These are phyloP conservation scores for Dactylonectria macrodidyma DNA, from an alignment of 2,329 filamentous ascomycete genomes.

Conservation along the genomic window DNA sequence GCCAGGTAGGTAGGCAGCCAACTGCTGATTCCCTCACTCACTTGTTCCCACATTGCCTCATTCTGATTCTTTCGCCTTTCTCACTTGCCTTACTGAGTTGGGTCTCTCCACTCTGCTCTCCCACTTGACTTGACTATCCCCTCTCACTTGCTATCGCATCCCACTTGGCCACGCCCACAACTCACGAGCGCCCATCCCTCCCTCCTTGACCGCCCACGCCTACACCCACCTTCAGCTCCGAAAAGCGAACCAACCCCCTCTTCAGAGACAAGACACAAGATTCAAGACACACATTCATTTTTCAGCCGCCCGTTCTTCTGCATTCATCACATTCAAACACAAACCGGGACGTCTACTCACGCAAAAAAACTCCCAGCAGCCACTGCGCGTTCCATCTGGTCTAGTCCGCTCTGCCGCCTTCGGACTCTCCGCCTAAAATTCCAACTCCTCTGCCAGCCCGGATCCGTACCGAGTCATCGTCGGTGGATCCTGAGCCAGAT, in stretches of 20 bases:
- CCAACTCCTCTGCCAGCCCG: constrained; percentile 33
- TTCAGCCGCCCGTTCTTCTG: constrained; percentile 6
- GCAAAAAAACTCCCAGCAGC: constrained; percentile 2
- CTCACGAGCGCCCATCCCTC: constrained; percentile 25
- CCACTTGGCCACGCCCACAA: constrained; percentile 3
- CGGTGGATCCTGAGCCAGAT: constrained; percentile 39
- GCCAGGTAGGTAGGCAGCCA: constrained; percentile 22
- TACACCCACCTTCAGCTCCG: constrained; percentile 25
- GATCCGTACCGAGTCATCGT: constrained; percentile 19
- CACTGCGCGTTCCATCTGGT: constrained; percentile 31
- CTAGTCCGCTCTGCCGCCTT: constrained; percentile 18
- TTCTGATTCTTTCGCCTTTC: constrained; percentile 1
- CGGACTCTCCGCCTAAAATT: constrained; percentile 36
- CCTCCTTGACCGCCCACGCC: constrained; percentile 29
- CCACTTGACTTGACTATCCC: background rate
- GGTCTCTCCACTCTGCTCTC: constrained; percentile 21
- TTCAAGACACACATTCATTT: constrained; percentile 29
- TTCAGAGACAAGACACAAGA: background rate
- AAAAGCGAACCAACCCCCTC: constrained; percentile 29
- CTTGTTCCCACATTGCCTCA: background rate
- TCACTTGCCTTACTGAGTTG: constrained; percentile 26
- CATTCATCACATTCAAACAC: background rate
- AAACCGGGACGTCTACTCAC: background rate
- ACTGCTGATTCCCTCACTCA: constrained; percentile 18
- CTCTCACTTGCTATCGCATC: background rate